These are phyloP conservation scores for Chernovozyma sophiae-reginae DNA, from an alignment of 1,139 yeast species.

Conservation along the genomic window DNA sequence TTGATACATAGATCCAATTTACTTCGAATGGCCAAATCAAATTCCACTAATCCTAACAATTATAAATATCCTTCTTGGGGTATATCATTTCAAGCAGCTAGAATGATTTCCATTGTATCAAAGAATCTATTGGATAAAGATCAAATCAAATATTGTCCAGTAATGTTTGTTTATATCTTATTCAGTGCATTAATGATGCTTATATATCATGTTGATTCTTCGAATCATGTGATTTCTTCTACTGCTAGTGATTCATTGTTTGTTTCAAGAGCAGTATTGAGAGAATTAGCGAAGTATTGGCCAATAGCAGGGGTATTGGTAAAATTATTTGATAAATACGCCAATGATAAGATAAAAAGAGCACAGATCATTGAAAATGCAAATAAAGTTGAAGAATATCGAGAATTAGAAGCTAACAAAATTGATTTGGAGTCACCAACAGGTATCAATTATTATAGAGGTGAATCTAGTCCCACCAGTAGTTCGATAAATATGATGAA, in stretches of 20 bases:
- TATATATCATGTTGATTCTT: slow-evolving; percentile 68
- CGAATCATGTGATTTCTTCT: slow-evolving; percentile 51
- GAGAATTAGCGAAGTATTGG: slow-evolving; percentile 47
- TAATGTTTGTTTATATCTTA: slow-evolving; percentile 51
- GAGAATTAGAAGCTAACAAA: slow-evolving; percentile 27
- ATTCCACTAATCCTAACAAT: slow-evolving; percentile 41
- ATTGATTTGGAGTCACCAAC: slow-evolving; percentile 21
- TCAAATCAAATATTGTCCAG: slow-evolving; percentile 53
- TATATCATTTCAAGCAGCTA: slow-evolving; percentile 80
- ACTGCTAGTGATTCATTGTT: slow-evolving; percentile 58
- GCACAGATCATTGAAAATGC: slow-evolving; percentile 42
- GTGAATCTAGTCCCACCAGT: slow-evolving; percentile 1
- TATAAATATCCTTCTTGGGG: slow-evolving; percentile 78
- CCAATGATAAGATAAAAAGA: slow-evolving; percentile 41
- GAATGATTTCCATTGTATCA: slow-evolving; percentile 68
- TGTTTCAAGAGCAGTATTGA: slow-evolving; percentile 49
- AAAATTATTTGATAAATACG: slow-evolving; percentile 43
- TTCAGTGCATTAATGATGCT: slow-evolving; percentile 73
- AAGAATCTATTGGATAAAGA: slow-evolving; percentile 54
- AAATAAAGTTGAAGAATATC: slow-evolving; percentile 35
- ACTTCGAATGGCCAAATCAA: slow-evolving; percentile 44
- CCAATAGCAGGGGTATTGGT: slow-evolving; percentile 42
- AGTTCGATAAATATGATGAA: neutral
- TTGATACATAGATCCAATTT: slow-evolving; percentile 72
- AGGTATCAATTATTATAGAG: slow-evolving; percentile 17